Evolutionary conservation across 176 grass and related monocot species (phyloP), one percentile per base, ranked within the genome.

Genomic region (Aechmea fasciata): DNA sequence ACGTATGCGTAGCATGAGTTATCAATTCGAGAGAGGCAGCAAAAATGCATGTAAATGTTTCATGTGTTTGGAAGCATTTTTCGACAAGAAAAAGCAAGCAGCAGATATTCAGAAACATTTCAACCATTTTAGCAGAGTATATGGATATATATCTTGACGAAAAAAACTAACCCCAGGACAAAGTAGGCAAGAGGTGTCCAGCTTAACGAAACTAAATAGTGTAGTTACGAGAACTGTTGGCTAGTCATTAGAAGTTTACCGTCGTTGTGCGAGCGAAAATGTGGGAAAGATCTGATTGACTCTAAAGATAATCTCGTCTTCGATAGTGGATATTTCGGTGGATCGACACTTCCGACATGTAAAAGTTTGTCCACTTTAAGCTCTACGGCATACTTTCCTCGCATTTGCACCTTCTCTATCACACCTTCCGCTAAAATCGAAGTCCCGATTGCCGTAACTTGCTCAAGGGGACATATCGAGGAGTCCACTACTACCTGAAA

Each of bases 311-410:
- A 13, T 9, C 64, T 80, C 13, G 50, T 50, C 55, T 79, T 83
- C 9, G 74, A 51, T 25, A 84, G 49, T 26, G 83, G 80, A 64
- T 91, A 87, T 64, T 79, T 81, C 63, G 74, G 57, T 1, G 51
- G 63, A 52, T 87, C 59, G n/a, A 83, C 77, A 18, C 66, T 8
- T 69, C 83, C 88, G 26, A 91, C 57, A 73, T 87, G 74, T 29
- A 91, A 72, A 55, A 87, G 65, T 18, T 81, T 91, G 55, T 86
- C 83, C 17, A 79, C 88, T 78, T 55, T 91, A 13, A 91, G 69
- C 63, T 87, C 54, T 13, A 91, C 72, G 57, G 11, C 26, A 13
- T 84, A 57, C 12, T 71, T 66, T 15, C 57, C 61, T 66, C 69
- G 68, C 15, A 25, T 49, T 48, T 73, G 62, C 47, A 53, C 50